phyloP scores from a whole-genome alignment of 768 basidiomycete species.

The Chalciporus pseudorubinellus region DNA sequence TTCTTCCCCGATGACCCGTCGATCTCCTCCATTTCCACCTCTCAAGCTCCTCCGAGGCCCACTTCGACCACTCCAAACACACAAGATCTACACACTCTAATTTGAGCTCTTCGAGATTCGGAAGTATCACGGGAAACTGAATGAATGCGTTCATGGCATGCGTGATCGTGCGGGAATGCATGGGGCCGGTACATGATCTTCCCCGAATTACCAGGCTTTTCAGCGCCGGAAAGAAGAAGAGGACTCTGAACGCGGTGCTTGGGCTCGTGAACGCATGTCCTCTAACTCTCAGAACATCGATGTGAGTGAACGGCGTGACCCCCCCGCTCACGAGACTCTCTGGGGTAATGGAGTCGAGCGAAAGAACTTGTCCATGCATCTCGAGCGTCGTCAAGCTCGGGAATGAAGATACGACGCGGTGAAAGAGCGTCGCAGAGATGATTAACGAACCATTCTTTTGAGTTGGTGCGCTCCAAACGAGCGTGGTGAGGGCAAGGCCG shows the following conservation, averaged over 20 bases:
- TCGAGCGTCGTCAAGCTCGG: conserved; percentile 20
- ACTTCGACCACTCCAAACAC: conserved; percentile 5
- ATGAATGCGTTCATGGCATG: conserved; percentile 16
- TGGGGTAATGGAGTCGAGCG: conserved; percentile 6
- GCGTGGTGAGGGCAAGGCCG: conserved; percentile 18
- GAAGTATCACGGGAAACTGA: neutral
- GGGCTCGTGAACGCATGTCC: conserved; percentile 12
- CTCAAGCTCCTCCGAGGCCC: conserved; percentile 14
- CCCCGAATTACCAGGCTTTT: conserved; percentile 12
- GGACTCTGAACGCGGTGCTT: conserved; percentile 14
- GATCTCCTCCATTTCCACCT: conserved; percentile 9
- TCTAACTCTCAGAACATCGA: conserved; percentile 10
- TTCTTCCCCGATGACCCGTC: neutral
- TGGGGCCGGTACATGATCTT: conserved; percentile 11
- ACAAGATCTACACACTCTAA: conserved; percentile 11
- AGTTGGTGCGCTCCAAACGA: conserved; percentile 19
- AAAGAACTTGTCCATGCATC: conserved; percentile 12
- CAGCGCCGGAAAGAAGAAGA: conserved; percentile 15
- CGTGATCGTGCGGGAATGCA: conserved; percentile 5
- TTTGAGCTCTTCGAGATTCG: conserved; percentile 11
- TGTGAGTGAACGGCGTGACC: conserved; percentile 7
- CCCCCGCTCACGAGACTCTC: conserved; percentile 2
- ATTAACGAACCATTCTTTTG: conserved; percentile 8
- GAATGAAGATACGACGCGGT: conserved; percentile 19
- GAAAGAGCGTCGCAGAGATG: conserved; percentile 16